Conservation (phyloP, 75 land plant species). For the Sequoia sempervirens region DNA sequence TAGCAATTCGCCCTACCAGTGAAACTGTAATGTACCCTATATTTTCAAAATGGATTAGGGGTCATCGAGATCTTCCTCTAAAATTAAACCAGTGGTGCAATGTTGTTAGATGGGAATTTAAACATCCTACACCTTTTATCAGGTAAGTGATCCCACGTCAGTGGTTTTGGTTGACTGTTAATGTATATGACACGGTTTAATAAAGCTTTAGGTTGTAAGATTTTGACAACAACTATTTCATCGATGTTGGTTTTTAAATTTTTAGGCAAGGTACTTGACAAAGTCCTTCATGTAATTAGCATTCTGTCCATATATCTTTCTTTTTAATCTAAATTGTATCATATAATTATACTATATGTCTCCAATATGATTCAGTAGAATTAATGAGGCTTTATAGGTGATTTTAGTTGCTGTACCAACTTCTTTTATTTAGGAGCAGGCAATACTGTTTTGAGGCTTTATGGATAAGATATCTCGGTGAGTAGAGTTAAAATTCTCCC, state of each 20-base stretch:
- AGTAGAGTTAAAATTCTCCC: neutral
- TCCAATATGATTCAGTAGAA: too few species aligned
- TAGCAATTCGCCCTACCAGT: slow-evolving; percentile 98
- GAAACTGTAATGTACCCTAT: slow-evolving; percentile 99
- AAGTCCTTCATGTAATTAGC: neutral
- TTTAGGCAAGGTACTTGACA: neutral
- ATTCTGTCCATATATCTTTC: neutral
- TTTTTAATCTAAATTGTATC: neutral
- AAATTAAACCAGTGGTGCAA: slow-evolving; percentile 99
- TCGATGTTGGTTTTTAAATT: neutral
- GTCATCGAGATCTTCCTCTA: slow-evolving; percentile 96
- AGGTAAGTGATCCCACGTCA: slow-evolving; percentile 33
- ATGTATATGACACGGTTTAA: neutral
- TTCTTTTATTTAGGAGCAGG: neutral
- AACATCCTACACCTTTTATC: slow-evolving; percentile 98
- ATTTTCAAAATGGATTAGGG: slow-evolving; percentile 96
- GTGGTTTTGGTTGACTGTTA: neutral
- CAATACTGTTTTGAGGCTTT: neutral
- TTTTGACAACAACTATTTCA: neutral
- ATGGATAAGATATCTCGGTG: neutral
- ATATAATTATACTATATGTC: neutral
- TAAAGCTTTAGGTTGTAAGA: neutral
- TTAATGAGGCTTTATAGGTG: neutral
- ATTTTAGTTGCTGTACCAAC: neutral
- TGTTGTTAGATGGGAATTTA: slow-evolving; percentile 99